phyloP scores from a whole-genome alignment of 164 flowering plant species.

The Echeveria elegans region DNA sequence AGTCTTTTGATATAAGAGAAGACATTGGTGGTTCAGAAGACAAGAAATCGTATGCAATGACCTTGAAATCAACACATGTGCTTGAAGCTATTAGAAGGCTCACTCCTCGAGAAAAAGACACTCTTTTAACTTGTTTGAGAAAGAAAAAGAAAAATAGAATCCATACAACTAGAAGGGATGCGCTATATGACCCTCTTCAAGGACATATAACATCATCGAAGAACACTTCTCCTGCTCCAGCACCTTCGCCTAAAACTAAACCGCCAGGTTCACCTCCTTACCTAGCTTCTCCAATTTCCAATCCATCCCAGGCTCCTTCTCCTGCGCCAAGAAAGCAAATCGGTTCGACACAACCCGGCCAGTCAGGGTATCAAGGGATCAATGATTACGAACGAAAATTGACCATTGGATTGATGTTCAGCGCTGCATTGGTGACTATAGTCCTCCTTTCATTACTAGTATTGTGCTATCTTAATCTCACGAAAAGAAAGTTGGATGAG shows the following conservation, averaged over 20 bases:
- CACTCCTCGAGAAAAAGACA: constrained; percentile 15
- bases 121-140: constrained; percentile 19
- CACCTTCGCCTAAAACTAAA: constrained; percentile 5
- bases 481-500: constrained; percentile 10
- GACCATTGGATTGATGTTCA: constrained; percentile 12
- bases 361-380: constrained; percentile 3
- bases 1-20: not conserved
- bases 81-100: constrained; percentile 9
- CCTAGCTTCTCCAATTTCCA: not conserved
- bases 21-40: not conserved
- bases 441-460: constrained; percentile 14
- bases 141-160: constrained; percentile 7
- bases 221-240: constrained; percentile 2
- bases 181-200: not conserved
- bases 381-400: not conserved
- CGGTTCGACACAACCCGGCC: not conserved
- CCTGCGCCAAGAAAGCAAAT: constrained; percentile 3
- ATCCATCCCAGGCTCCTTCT: not conserved
- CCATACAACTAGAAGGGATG: not conserved
- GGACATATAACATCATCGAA: not conserved
- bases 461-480: constrained; percentile 20
- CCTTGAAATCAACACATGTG: constrained; percentile 1
- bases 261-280: not conserved
- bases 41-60: not conserved
- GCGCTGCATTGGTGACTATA: constrained; percentile 20